A percentile compares a stretch with the other conserved stretches of the same genome.
phyloP scores from a whole-genome alignment of 2,329 filamentous ascomycete genomes.

The Penicillium sp. region DNA sequence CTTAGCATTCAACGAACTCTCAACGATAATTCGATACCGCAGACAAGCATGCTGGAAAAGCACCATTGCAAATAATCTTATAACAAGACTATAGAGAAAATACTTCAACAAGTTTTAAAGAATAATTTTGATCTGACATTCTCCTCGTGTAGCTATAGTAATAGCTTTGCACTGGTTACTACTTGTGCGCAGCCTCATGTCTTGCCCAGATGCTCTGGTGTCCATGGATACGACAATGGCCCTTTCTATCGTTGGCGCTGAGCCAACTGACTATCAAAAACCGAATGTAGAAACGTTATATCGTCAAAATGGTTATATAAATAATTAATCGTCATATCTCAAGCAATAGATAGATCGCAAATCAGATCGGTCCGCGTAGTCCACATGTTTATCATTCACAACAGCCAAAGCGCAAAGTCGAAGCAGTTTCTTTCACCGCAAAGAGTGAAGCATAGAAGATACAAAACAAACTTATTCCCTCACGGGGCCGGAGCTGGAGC shows the following conservation, averaged over 20 bases:
- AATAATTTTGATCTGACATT: too few relatives aligned
- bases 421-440: background rate
- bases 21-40: background rate
- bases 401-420: background rate
- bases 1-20: background rate
- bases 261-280: too few relatives aligned
- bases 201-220: too few relatives aligned
- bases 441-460: background rate
- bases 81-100: too few relatives aligned
- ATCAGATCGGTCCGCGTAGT: background rate
- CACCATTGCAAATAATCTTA: too few relatives aligned
- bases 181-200: too few relatives aligned
- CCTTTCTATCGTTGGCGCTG: too few relatives aligned
- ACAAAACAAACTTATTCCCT: background rate
- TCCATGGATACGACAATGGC: too few relatives aligned
- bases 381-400: background rate
- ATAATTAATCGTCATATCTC: background rate
- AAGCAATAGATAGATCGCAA: background rate
- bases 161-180: too few relatives aligned
- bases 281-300: background rate
- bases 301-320: background rate
- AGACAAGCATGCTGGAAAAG: too few relatives aligned
- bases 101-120: too few relatives aligned
- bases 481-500: conserved; percentile 18
- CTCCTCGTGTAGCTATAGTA: too few relatives aligned